Conservation (phyloP, 169 alveolate species). For the Plasmodium reichenowi region DNA sequence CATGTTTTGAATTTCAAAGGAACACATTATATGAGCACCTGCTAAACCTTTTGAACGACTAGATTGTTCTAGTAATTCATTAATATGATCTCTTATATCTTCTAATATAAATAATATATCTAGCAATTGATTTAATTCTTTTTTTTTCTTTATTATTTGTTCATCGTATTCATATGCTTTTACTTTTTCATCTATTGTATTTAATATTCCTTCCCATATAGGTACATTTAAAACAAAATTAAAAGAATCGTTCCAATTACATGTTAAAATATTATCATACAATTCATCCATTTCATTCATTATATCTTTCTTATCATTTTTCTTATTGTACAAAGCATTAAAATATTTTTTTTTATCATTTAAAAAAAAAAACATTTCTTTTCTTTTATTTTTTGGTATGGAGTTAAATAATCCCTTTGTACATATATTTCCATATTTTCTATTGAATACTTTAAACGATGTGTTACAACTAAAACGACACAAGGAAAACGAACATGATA, state of each 20-base stretch:
- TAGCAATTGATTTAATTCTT: conserved; percentile 38
- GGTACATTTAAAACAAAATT: conserved; percentile 60
- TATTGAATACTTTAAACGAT: background rate
- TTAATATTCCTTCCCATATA: conserved; percentile 73
- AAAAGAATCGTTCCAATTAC: conserved; percentile 71
- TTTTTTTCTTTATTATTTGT: conserved; percentile 28
- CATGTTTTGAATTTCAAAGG: conserved; percentile 53
- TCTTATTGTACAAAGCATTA: conserved; percentile 31
- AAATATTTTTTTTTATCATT: conserved; percentile 32
- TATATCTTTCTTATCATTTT: conserved; percentile 30
- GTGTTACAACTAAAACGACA: background rate
- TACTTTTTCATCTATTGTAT: conserved; percentile 56
- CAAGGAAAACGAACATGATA: background rate
- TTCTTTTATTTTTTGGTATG: background rate
- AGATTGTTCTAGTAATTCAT: conserved; percentile 73
- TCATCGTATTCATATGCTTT: conserved; percentile 50
- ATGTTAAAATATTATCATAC: conserved; percentile 49
- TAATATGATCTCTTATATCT: conserved; percentile 75
- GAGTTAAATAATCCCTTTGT: background rate
- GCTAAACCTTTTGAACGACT: conserved; percentile 71
- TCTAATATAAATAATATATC: conserved; percentile 70
- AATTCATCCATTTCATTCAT: conserved; percentile 35
- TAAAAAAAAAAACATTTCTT: background rate
- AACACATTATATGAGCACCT: conserved; percentile 42
- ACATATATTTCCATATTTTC: background rate